A percentile compares a stretch with the other conserved stretches of the same genome.
phyloP scores from a whole-genome alignment of 768 basidiomycete species.

The Phaffia tasmanica region DNA sequence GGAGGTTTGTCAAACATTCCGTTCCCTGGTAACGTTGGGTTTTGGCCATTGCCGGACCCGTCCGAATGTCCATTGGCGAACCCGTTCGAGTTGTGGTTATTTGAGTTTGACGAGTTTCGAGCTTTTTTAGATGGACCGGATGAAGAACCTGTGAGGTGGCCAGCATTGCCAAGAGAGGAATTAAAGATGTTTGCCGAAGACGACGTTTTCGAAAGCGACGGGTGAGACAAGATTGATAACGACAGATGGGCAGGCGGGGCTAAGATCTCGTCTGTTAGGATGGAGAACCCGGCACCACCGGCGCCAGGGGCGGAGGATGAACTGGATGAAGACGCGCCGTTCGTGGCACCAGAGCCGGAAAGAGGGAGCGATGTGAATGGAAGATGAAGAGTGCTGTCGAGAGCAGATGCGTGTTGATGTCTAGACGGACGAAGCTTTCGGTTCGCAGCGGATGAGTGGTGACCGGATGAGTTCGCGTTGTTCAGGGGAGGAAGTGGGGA shows the following conservation, averaged over 20 bases:
- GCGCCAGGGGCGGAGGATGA: conserved; percentile 1
- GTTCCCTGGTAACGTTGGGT: conserved; percentile 27
- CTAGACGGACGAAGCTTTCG: conserved; percentile 16
- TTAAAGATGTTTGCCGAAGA: conserved; percentile 19
- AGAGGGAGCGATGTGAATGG: too few species aligned
- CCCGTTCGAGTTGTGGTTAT: not conserved
- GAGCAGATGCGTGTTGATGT: not conserved
- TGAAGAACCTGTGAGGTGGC: conserved; percentile 7
- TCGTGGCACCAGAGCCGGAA: too few species aligned
- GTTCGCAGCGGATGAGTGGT: not conserved
- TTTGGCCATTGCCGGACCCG: conserved; percentile 26
- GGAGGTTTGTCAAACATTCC: conserved; percentile 29
- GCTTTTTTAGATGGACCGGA: not conserved
- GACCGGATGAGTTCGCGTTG: not conserved
- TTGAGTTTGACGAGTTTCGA: not conserved
- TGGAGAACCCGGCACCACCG: not conserved
- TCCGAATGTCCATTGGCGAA: conserved; percentile 23
- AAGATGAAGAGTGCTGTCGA: too few species aligned
- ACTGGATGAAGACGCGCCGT: not conserved
- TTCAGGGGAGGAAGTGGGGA: not conserved
- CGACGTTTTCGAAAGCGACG: conserved; percentile 19
- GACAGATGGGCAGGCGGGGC: conserved; percentile 10
- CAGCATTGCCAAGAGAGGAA: too few species aligned
- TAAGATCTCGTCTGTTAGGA: conserved; percentile 16
- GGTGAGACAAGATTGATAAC: conserved; percentile 23